Evolutionary conservation across 2,329 filamentous ascomycete species (phyloP), one percentile per base, ranked within the genome.

Genomic region (Ciborinia camelliae): DNA sequence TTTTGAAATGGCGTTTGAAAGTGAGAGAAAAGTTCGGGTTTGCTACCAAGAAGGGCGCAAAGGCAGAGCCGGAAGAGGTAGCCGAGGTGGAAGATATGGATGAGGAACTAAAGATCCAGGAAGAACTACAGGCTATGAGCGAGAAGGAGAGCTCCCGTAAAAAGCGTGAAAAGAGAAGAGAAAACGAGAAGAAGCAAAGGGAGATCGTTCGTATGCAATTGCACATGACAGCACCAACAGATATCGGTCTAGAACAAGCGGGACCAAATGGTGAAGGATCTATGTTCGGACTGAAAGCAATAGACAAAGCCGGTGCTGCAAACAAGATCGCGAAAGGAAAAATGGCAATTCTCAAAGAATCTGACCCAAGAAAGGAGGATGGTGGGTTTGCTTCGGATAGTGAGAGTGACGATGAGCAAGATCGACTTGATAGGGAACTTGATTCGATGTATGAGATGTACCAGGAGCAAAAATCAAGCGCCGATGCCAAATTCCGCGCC

Each of bases 201-300:
- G 95, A 98, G 69, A 92, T 98, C 66, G 83, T 96, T n/a, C 88
- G 95, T 41, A 90, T 99, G 89, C 95, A 99, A 77, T 87, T 99
- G 81, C 89, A 97, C 79, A 99, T 99, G 95, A 89, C 89, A 2
- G 90, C 92, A 0, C 95, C 95, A 9, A 95, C 92, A 82, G 95
- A 99, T 69, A 97, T 99, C 68, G 95, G 95, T 73, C 85, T 96
- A 79, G 95, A 97, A 75, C 92, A 95, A 77, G 79, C 85, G 30
- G 91, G 91, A 0, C 90, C 91, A 0, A 81, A 85, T 58, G 93
- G 91, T 30, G 88, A 92, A 50, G 90, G 92, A 53, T 82, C 90
- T 35, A 95, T 97, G 81, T 99, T 99, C 75, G 86, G 86, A 3
- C 82, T 98, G 54, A 96, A 92, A 76, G 80, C 86, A 10, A 84